Conservation (phyloP, 2,329 filamentous ascomycete genomes). For the Monilinia vaccinii-corymbosi region DNA sequence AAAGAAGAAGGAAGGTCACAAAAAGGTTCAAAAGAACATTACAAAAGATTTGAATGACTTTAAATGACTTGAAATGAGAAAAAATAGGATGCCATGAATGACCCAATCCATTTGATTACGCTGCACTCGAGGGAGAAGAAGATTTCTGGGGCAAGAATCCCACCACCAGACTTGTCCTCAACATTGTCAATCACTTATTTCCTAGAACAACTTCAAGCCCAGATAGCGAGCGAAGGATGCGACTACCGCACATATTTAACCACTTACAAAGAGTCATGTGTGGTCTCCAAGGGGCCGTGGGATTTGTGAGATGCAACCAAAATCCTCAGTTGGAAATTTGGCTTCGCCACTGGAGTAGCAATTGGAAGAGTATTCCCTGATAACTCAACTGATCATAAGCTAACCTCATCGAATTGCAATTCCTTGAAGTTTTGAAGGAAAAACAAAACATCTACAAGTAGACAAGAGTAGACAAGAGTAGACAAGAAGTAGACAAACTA, state of each 20-base stretch:
- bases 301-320: constrained; percentile 11
- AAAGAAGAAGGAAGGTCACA: not conserved
- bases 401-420: no score
- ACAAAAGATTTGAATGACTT: not conserved
- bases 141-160: constrained; percentile 6
- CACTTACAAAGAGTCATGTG: not conserved
- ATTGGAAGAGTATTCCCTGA: not conserved
- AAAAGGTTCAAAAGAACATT: not conserved
- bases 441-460: no score
- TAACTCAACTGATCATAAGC: no score
- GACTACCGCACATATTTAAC: not conserved
- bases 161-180: not conserved
- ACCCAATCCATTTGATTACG: not conserved
- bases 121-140: not conserved
- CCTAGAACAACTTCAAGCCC: not conserved
- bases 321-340: not conserved
- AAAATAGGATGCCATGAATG: not conserved
- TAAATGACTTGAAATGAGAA: constrained; percentile 5
- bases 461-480: no score
- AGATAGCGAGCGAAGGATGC: constrained; percentile 7
- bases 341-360: not conserved
- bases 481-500: not conserved
- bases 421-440: no score
- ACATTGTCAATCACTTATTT: not conserved
- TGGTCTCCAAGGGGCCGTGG: constrained; percentile 1